Conservation (phyloP, 495 filamentous ascomycete genomes). For the Hypoxylon subgilvum region DNA sequence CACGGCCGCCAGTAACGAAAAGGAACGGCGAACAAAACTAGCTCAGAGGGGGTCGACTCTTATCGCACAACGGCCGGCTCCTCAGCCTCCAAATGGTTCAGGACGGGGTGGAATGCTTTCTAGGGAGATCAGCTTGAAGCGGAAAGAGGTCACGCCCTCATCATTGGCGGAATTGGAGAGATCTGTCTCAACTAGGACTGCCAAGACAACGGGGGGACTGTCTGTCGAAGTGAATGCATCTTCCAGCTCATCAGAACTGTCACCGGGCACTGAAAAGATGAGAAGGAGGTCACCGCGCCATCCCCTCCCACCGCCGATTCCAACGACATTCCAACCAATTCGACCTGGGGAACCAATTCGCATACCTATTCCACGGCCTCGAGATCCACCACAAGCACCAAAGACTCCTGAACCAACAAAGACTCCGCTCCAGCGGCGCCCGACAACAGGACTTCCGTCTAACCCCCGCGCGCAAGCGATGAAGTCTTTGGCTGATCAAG, state of each 20-base stretch:
- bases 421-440: slow-evolving; percentile 52
- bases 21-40: slow-evolving; percentile 50
- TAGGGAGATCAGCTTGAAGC: slow-evolving; percentile 47
- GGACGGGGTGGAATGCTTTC: slow-evolving; percentile 40
- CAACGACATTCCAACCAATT: slow-evolving; percentile 31
- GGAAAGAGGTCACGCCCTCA: slow-evolving; percentile 47
- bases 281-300: slow-evolving; percentile 51
- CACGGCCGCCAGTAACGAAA: slow-evolving; percentile 55
- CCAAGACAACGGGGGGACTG: slow-evolving; percentile 26
- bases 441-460: slow-evolving; percentile 56
- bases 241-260: slow-evolving; percentile 51
- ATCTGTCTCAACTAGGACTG: slow-evolving; percentile 30
- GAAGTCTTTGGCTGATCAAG: slow-evolving; percentile 39
- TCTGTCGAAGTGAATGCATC: slow-evolving; percentile 42
- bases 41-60: slow-evolving; percentile 39
- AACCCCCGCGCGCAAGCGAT: slow-evolving; percentile 56
- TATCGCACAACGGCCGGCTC: slow-evolving; percentile 47
- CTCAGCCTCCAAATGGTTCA: slow-evolving; percentile 38
- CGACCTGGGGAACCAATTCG: slow-evolving; percentile 39
- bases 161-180: slow-evolving; percentile 28
- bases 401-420: slow-evolving; percentile 43
- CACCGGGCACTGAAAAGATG: slow-evolving; percentile 51
- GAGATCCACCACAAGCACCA: slow-evolving; percentile 24
- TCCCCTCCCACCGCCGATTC: slow-evolving; percentile 21
- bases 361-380: slow-evolving; percentile 40